Evolutionary conservation across 2,329 filamentous ascomycete species (phyloP).

Genomic region (Cladophialophora carrionii): DNA sequence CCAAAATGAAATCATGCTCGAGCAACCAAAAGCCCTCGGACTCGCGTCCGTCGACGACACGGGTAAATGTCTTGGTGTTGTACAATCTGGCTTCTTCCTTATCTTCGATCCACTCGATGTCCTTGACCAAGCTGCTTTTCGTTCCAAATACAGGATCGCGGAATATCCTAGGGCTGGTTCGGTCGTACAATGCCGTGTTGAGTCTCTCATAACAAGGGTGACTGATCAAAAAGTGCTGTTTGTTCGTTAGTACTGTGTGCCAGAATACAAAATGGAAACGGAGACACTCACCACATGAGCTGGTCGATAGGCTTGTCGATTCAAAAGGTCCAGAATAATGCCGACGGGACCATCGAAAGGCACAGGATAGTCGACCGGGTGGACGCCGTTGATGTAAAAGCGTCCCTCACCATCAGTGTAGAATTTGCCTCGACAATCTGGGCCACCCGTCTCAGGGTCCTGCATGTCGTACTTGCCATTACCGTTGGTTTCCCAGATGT

Average conservation of each 20-base stretch:
- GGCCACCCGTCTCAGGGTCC: background rate
- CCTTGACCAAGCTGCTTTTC: conserved; percentile 14
- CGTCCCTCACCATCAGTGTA: background rate
- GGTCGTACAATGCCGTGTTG: background rate
- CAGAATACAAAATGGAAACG: background rate
- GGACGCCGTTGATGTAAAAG: conserved; percentile 1
- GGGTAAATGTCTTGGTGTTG: background rate
- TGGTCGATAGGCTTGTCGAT: conserved; percentile 7
- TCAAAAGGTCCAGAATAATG: conserved; percentile 5
- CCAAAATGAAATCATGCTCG: background rate
- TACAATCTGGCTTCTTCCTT: conserved; percentile 5
- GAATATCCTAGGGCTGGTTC: background rate
- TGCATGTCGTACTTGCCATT: conserved; percentile 4
- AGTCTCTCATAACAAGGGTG: background rate
- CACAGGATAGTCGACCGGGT: conserved; percentile 2
- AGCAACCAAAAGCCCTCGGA: background rate
- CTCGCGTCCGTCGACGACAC: background rate
- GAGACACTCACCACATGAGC: conserved; percentile 1
- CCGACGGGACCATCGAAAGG: conserved; percentile 8
- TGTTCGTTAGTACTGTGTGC: background rate
- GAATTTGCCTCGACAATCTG: background rate
- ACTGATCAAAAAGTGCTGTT: background rate
- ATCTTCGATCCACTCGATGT: conserved; percentile 6
- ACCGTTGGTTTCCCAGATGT: conserved; percentile 2
- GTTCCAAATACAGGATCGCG: conserved; percentile 1